phyloP scores from a whole-genome alignment of 495 filamentous ascomycete species.

The Talaromyces borbonicus region DNA sequence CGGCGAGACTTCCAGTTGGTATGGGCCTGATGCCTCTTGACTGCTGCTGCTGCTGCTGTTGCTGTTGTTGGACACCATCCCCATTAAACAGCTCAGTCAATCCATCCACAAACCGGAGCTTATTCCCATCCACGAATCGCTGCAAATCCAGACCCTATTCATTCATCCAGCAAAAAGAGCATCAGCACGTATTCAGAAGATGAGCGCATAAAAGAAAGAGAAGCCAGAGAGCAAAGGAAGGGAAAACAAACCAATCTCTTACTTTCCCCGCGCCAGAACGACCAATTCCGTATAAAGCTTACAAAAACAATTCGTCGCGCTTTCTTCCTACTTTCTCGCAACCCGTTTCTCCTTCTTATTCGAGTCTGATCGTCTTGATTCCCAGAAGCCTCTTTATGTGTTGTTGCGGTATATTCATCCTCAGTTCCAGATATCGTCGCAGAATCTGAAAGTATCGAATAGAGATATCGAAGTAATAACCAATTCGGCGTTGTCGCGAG shows the following conservation, averaged over 20 bases:
- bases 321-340: background rate
- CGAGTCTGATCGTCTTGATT: background rate
- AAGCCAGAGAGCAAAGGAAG: background rate
- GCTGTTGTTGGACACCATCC: background rate
- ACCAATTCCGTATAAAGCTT: slow-evolving; percentile 64
- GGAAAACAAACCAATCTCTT: slow-evolving; percentile 42
- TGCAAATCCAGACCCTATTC: slow-evolving; percentile 62
- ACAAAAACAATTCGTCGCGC: slow-evolving; percentile 55
- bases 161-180: background rate
- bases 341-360: background rate
- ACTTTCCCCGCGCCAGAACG: slow-evolving; percentile 63
- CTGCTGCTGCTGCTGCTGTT: background rate
- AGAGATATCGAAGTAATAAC: slow-evolving; percentile 57
- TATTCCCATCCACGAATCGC: slow-evolving; percentile 41
- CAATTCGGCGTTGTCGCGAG: slow-evolving; percentile 65
- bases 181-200: too few relatives aligned
- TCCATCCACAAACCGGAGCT: slow-evolving; percentile 66
- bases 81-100: slow-evolving; percentile 46
- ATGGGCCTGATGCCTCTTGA: background rate
- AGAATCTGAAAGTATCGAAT: slow-evolving; percentile 38
- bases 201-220: background rate
- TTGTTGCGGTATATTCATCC: slow-evolving; percentile 16
- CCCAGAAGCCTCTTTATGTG: too few relatives aligned
- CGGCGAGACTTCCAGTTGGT: background rate
- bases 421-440: slow-evolving; percentile 14